These are phyloP conservation scores for Coniferiporia weirii DNA, from an alignment of 1,284 basidiomycete species.

Conservation along the genomic window DNA sequence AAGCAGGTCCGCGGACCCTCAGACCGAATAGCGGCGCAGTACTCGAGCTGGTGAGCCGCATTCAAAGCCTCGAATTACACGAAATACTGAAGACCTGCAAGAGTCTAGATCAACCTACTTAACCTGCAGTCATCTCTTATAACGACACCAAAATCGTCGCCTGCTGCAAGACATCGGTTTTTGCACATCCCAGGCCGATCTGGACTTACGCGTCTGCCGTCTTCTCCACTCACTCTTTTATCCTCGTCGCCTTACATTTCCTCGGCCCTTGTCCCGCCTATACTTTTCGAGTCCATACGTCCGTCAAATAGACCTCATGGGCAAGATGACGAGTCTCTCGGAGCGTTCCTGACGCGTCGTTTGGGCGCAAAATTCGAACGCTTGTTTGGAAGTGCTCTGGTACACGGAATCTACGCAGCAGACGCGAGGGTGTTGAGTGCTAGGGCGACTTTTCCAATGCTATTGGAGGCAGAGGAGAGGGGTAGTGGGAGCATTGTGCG, in stretches of 20 bases:
- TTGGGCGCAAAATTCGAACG: slow-evolving; percentile 73
- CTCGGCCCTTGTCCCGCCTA: slow-evolving; percentile 46
- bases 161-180: slow-evolving; percentile 73
- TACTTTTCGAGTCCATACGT: slow-evolving; percentile 56
- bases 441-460: slow-evolving; percentile 67
- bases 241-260: slow-evolving; percentile 41
- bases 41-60: slow-evolving; percentile 76
- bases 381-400: slow-evolving; percentile 75
- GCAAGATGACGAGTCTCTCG: slow-evolving; percentile 72
- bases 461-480: slow-evolving; percentile 66
- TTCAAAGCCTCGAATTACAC: neutral
- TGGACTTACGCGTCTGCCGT: slow-evolving; percentile 44
- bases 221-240: slow-evolving; percentile 37
- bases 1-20: slow-evolving; percentile 80
- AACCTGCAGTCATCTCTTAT: slow-evolving; percentile 54
- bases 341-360: slow-evolving; percentile 71
- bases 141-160: slow-evolving; percentile 56
- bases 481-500: slow-evolving; percentile 66
- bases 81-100: slow-evolving; percentile 9
- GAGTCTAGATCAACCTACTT: slow-evolving; percentile 68
- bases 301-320: slow-evolving; percentile 34
- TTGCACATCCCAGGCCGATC: slow-evolving; percentile 54
- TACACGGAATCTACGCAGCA: slow-evolving; percentile 92
- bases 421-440: slow-evolving; percentile 76
- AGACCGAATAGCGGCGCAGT: slow-evolving; percentile 68